Percentiles rank a stretch among this genome's conserved stretches.
Evolutionary conservation across 2,329 filamentous ascomycete genomes (phyloP).

Genomic region (Aspergillus fijiensis): DNA sequence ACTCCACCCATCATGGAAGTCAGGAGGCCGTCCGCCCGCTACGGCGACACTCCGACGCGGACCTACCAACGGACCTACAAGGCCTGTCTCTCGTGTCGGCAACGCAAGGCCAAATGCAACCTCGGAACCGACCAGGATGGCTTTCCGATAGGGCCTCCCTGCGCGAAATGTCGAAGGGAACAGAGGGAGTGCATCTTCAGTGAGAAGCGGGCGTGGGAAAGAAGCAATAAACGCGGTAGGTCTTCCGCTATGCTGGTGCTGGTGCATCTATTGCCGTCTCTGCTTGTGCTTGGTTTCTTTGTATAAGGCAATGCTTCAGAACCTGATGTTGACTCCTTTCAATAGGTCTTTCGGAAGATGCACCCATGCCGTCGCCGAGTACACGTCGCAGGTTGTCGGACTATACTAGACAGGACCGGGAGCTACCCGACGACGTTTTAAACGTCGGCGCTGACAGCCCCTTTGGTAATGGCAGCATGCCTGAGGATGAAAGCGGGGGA

Average conservation of each 20-base stretch:
- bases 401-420: not conserved
- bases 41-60: slow-evolving; percentile 29
- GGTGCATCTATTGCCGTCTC: not conserved
- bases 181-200: slow-evolving; percentile 52
- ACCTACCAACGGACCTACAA: slow-evolving; percentile 55
- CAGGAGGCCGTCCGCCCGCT: slow-evolving; percentile 16
- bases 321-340: not conserved
- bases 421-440: not conserved
- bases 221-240: slow-evolving; percentile 35
- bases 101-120: slow-evolving; percentile 55
- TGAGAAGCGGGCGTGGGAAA: slow-evolving; percentile 44
- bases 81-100: slow-evolving; percentile 54
- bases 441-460: slow-evolving; percentile 1
- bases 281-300: not conserved
- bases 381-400: slow-evolving; percentile 12
- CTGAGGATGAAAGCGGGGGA: not conserved
- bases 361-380: not conserved
- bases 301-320: not conserved
- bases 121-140: slow-evolving; percentile 44
- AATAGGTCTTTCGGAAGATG: slow-evolving; percentile 15
- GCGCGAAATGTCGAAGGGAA: slow-evolving; percentile 52
- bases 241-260: not conserved
- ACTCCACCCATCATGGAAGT: slow-evolving; percentile 21
- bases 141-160: slow-evolving; percentile 41
- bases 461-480: not conserved